Percentiles rank a stretch among this genome's conserved stretches.
These are phyloP conservation scores for Aegilops speltoides DNA, from an alignment of 176 grass and related monocot genomes.

Conservation along the genomic window DNA sequence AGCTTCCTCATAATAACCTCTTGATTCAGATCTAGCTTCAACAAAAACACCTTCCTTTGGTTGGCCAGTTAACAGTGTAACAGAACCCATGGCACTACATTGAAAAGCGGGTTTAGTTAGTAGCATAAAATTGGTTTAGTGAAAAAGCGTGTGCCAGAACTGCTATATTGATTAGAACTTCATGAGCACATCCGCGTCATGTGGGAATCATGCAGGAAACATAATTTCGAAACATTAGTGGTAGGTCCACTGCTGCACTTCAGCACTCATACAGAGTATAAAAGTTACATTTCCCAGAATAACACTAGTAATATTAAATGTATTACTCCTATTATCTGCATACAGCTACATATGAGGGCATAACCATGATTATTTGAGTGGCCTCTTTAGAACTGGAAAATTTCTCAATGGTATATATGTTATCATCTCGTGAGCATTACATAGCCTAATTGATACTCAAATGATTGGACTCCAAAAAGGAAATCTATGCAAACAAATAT, in stretches of 20 bases:
- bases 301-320: background rate
- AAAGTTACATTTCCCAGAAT: background rate
- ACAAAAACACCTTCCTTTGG: conserved; percentile 89
- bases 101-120: conserved; percentile 32
- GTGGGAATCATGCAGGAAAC: conserved; percentile 11
- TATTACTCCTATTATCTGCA: background rate
- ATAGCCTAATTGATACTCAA: conserved; percentile 14
- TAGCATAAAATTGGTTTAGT: conserved; percentile 8
- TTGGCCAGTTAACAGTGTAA: conserved; percentile 83
- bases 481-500: background rate
- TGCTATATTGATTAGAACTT: conserved; percentile 16
- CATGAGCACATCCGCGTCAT: background rate
- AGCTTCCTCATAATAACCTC: conserved; percentile 95
- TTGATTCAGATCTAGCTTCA: conserved; percentile 87
- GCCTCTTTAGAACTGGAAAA: too few relatives aligned
- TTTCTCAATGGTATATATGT: background rate
- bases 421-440: background rate
- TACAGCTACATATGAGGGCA: background rate
- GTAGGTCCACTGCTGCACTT: background rate
- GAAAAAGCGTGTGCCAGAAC: background rate
- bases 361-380: background rate
- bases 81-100: conserved; percentile 85
- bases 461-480: background rate
- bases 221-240: background rate
- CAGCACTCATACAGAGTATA: conserved; percentile 8